Base-by-base conservation (phyloP, 1,284 basidiomycete species). In the Cutaneotrichosporon dermatis region DNA sequence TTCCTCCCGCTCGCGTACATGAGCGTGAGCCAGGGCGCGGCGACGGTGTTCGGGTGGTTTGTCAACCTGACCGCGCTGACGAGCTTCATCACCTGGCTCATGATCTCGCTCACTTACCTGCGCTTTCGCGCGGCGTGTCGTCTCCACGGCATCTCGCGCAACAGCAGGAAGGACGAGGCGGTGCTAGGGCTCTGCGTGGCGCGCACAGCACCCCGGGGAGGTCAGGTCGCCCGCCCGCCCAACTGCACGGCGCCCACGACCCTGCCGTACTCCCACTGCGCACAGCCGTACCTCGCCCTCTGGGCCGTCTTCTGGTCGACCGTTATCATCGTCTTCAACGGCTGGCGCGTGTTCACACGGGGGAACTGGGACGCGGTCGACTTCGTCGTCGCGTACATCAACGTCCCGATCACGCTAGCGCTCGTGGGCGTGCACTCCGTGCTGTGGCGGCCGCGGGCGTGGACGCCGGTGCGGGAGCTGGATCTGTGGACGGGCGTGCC, bases 401-500 rank as follows among this genome's bases (percentile, higher is more conserved):
- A 56, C 43, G 36, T 69, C 12, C 62, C 66, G 13, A 44, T 69
- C 37, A 63, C 63, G 51, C 12, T 59, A 11, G 4, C 53, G 5
- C 59, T 66, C 35, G 33, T 60, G 13, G 35, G 45, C 6, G 62
- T 59, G 1, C 66, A 53, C 53, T 35, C 33, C n/a, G 4, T 66
- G 44, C 40, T 60, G 68, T 83, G 83, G 71, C 82, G 80, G 67
- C 74, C 79, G 34, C 78, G 82, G 10, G 25, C 8, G n/a, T 73
- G 80, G 13, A 76, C 86, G 41, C 78, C 71, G 49, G 67, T 84
- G 4, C 68, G 80, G 13, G 83, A 91, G 35, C 90, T 94, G 85
- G 92, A 94, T 77, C 90, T 95, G 60, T 79, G 89, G 56, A 86
- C 83, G 44, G 85, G 89, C 75, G 87, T 91, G 53, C 87, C 88